Evolutionary conservation across 768 basidiomycete genomes (phyloP), one percentile per base, ranked within the genome.

Genomic region (Termitomyces sp.): DNA sequence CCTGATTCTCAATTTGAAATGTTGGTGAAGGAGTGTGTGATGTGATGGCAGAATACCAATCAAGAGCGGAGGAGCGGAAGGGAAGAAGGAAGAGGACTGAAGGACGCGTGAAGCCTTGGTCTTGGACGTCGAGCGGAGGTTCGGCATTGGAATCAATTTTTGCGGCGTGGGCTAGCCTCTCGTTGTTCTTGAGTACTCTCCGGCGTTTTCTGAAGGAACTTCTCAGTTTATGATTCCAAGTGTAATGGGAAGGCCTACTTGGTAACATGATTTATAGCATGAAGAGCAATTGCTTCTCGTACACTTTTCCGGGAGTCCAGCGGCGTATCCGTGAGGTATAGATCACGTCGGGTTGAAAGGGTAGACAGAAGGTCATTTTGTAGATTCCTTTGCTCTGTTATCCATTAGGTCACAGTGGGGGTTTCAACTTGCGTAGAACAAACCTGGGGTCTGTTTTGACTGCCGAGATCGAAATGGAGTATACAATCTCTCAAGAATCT

Each of bases 31-130:
- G 85, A 16, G 89, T 87, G 67, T 93, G 93, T 18, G 85, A 76
- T 3, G 86, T 87, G 55, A 98, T 76, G 27, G 89, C 85, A n/a
- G 79, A 78, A 61, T 95, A 75, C 92, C 95, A 98, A 57, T 83
- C 78, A 6, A 89, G 75, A 0, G 92, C 95, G 52, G 86, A 87
- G 42, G 92, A 93, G 51, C 97, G 93, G 77, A 98, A 94, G 1
- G 97, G 97, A 11, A 95, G 82, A 58, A 98, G 85, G 62, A 99
- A 75, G 48, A 99, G 89, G 31, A 96, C 78, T 20, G 96, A 95
- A 11, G 97, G 96, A 6, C 97, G 90, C 7, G 95, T 97, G 74
- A 98, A 98, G 30, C 96, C 96, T 80, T 98, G 97, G 68, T 99
- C 97, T 74, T 93, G 92, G 15, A 91, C 81, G 60, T 92, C 86